A percentile compares a stretch with the other conserved stretches of the same genome.
phyloP scores from a whole-genome alignment of 306 rosid species.

The Prosopis cineraria region DNA sequence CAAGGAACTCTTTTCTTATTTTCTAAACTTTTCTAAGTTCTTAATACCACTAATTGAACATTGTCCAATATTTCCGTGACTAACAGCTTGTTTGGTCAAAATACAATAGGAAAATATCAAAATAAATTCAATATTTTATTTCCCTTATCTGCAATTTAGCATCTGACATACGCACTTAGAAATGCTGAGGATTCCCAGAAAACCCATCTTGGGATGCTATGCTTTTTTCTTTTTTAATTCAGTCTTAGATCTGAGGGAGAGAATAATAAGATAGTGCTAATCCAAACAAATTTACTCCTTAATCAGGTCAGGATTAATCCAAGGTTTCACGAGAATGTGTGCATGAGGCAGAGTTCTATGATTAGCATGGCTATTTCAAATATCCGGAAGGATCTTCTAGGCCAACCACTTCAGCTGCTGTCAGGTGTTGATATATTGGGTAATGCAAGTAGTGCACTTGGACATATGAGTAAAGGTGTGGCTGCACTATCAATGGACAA shows the following conservation, averaged over 20 bases:
- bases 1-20: too few species aligned
- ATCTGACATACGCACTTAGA: slow-evolving; percentile 10
- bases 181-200: slow-evolving; percentile 4
- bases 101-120: background rate
- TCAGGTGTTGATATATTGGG: slow-evolving; percentile 96
- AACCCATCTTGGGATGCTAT: slow-evolving; percentile 14
- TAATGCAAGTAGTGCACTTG: slow-evolving; percentile 98
- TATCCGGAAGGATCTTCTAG: slow-evolving; percentile 82
- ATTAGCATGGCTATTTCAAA: slow-evolving; percentile 83
- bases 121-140: background rate
- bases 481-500: slow-evolving; percentile 97
- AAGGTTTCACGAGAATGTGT: slow-evolving; percentile 66
- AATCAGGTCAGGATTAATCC: background rate
- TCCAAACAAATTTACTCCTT: background rate
- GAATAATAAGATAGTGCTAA: background rate
- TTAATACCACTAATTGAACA: background rate
- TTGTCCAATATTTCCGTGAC: background rate
- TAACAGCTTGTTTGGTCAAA: slow-evolving; percentile 2
- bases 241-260: slow-evolving; percentile 19
- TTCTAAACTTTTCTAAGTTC: too few species aligned
- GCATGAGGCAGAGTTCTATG: slow-evolving; percentile 95
- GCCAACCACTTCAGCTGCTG: slow-evolving; percentile 93
- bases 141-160: slow-evolving; percentile 31
- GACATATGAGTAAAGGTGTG: slow-evolving; percentile 98
- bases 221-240: background rate